Conservation (phyloP, 345 rosid genomes). For the Hibiscus trionum region DNA sequence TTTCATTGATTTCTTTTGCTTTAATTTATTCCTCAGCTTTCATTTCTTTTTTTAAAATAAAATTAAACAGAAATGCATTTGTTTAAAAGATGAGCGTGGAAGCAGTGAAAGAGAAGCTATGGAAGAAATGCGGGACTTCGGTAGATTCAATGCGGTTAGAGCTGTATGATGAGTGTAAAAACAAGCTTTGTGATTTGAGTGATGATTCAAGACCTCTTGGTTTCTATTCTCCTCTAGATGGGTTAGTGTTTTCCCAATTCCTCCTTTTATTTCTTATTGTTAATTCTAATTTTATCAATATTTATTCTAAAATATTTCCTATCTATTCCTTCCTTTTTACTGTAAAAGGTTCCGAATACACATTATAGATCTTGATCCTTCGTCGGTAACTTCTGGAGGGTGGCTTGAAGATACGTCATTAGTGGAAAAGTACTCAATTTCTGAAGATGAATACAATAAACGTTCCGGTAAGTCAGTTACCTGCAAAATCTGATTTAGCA, state of each 20-base stretch:
- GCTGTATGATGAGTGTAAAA: slow-evolving; percentile 70
- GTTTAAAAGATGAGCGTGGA: slow-evolving; percentile 48
- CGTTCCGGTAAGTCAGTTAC: not conserved
- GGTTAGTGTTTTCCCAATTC: slow-evolving; percentile 29
- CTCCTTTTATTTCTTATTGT: not conserved
- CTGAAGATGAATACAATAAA: slow-evolving; percentile 4
- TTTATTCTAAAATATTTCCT: not conserved
- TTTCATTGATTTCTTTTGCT: not conserved
- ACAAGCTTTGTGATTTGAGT: slow-evolving; percentile 12
- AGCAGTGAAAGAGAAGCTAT: slow-evolving; percentile 81
- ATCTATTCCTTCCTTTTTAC: not conserved
- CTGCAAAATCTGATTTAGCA: not conserved
- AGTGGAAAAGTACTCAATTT: not conserved
- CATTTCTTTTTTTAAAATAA: not conserved
- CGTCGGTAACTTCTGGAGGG: not conserved
- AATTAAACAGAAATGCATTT: not conserved
- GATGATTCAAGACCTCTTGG: slow-evolving; percentile 30
- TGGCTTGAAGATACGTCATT: slow-evolving; percentile 2
- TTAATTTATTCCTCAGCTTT: not conserved
- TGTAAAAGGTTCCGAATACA: slow-evolving; percentile 51
- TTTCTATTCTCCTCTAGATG: slow-evolving; percentile 70
- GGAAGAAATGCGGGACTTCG: slow-evolving; percentile 85
- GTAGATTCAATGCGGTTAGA: slow-evolving; percentile 64
- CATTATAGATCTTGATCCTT: slow-evolving; percentile 3
- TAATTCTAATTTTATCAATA: not conserved